These are phyloP conservation scores for Penicillium paneum DNA, from an alignment of 2,329 filamentous ascomycete genomes.

Conservation along the genomic window DNA sequence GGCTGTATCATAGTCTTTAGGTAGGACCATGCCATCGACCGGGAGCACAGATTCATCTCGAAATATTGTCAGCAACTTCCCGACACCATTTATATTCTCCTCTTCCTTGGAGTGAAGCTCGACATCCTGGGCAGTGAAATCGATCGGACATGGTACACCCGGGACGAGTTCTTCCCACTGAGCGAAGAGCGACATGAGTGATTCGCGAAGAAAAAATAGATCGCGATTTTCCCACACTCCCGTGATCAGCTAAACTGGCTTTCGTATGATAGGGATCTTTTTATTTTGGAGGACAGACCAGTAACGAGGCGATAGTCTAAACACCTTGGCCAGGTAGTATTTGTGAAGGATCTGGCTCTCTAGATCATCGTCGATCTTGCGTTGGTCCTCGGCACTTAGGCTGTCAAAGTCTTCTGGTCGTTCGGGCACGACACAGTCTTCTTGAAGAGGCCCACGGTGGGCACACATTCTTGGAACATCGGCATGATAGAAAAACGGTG, in stretches of 20 bases:
- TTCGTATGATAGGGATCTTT: constrained; percentile 21
- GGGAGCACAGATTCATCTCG: constrained; percentile 28
- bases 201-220: constrained; percentile 34
- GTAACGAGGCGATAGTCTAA: constrained; percentile 28
- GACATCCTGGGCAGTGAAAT: constrained; percentile 22
- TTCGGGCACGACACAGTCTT: constrained; percentile 31
- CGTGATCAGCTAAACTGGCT: constrained; percentile 33
- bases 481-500: constrained; percentile 30
- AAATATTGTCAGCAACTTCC: constrained; percentile 29
- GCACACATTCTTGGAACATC: constrained; percentile 30
- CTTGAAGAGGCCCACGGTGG: constrained; percentile 26
- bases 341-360: constrained; percentile 35
- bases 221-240: constrained; percentile 33
- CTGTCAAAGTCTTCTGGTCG: constrained; percentile 29
- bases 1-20: constrained; percentile 26
- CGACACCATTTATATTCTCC: constrained; percentile 32
- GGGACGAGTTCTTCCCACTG: constrained; percentile 24
- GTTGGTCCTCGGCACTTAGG: constrained; percentile 26
- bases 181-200: constrained; percentile 23
- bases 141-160: constrained; percentile 21
- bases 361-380: constrained; percentile 26
- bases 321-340: constrained; percentile 35
- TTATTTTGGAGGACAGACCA: constrained; percentile 27
- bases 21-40: constrained; percentile 33
- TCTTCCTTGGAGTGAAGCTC: constrained; percentile 28